Conservation (phyloP, 768 basidiomycete species). For the Obba rivulosa region DNA sequence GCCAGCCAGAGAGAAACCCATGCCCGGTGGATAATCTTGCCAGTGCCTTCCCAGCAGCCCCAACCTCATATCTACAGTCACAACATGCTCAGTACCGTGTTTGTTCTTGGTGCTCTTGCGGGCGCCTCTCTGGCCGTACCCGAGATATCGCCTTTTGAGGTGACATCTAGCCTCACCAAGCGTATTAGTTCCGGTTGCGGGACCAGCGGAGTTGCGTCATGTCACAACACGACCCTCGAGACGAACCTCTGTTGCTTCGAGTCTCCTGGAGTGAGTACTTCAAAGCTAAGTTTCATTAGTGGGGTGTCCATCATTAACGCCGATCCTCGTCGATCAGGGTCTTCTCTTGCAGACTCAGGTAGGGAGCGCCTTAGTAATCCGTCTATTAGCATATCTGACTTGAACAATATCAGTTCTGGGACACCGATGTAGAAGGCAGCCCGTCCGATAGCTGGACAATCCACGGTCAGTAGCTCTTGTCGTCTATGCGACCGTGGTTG, state of each 20-base stretch:
- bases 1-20: too few species aligned
- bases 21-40: not conserved
- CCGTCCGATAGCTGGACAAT: constrained; percentile 70
- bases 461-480: constrained; percentile 44
- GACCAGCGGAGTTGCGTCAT: constrained; percentile 43
- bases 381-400: not conserved
- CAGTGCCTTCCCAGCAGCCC: not conserved
- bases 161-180: constrained; percentile 6
- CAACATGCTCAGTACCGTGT: constrained; percentile 19
- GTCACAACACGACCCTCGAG: constrained; percentile 43
- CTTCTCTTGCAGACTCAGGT: constrained; percentile 54
- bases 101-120: constrained; percentile 18
- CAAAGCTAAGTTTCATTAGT: too few species aligned
- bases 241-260: constrained; percentile 54
- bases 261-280: constrained; percentile 48
- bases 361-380: constrained; percentile 2
- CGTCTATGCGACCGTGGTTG: too few species aligned
- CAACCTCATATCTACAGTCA: too few species aligned
- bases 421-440: constrained; percentile 56
- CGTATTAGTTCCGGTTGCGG: constrained; percentile 49
- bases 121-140: constrained; percentile 17
- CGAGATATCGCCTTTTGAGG: too few species aligned
- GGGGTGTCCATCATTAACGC: too few species aligned
- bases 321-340: constrained; percentile 35
- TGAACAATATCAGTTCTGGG: constrained; percentile 56